Conservation (phyloP, 495 filamentous ascomycete genomes). For the Saxophila tyrrhenica region DNA sequence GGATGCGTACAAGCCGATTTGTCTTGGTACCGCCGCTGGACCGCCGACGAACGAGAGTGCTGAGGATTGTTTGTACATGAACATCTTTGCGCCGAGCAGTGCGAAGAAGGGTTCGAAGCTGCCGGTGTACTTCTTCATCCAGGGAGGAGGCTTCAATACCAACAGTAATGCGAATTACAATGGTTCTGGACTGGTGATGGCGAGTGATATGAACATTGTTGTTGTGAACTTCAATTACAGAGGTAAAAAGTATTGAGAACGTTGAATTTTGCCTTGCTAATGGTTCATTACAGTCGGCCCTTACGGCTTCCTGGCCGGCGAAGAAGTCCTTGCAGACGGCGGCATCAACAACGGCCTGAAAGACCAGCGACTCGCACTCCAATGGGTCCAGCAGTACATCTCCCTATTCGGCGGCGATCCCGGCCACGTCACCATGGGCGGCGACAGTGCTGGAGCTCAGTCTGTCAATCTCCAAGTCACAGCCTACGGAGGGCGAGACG, state of each 20-base stretch:
- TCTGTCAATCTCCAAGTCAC: conserved; percentile 56
- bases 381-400: conserved; percentile 45
- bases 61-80: conserved; percentile 67
- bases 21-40: conserved; percentile 8
- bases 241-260: background rate
- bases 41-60: conserved; percentile 5
- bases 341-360: conserved; percentile 61
- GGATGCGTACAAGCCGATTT: conserved; percentile 21
- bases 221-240: conserved; percentile 64
- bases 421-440: conserved; percentile 56
- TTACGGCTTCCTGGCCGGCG: conserved; percentile 59
- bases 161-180: conserved; percentile 58
- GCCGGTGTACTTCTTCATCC: conserved; percentile 64
- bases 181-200: conserved; percentile 48
- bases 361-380: conserved; percentile 54
- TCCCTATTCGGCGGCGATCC: conserved; percentile 62
- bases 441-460: conserved; percentile 60
- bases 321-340: conserved; percentile 40
- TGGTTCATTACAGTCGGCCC: conserved; percentile 43
- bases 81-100: conserved; percentile 57
- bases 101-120: conserved; percentile 38
- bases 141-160: conserved; percentile 61
- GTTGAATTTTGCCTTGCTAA: background rate
- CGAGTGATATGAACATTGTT: conserved; percentile 48
- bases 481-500: conserved; percentile 45